Evolutionary conservation across 1,284 basidiomycete genomes (phyloP), one percentile per base, ranked within the genome.

Genomic region (Ganoderma leucocontextum): DNA sequence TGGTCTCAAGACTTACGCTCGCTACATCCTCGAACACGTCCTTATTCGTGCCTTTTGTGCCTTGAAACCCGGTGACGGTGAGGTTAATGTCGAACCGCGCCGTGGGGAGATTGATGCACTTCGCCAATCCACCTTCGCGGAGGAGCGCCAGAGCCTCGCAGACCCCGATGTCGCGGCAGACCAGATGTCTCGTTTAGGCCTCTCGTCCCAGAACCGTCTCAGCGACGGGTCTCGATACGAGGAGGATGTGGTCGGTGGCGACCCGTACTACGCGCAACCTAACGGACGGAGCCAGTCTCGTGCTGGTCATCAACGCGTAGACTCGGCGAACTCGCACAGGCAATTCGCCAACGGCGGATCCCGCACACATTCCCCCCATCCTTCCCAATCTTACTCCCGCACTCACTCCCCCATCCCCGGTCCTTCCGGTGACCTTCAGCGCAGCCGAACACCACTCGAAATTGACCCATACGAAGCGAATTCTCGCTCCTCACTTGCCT

Each of bases 1-100:
- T 76, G 83, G 82, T 41, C 86, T 96, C 64, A 87, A 84, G 69
- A 82, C 82, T 41, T 81, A 85, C n/a, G 90, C 89, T 7, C 91
- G 90, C 39, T 93, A 96, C 78, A 90, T 99, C 62, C 83, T 98
- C 57, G 91, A 95, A 66, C 90, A 95, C 76, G 83, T 86, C 33
- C 87, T 97, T 22, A 87, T 98, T 60, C 90, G 96, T 60, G 86
- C 89, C 67, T 99, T 99, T 81, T 87, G 99, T 67, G 87, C 94
- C 9, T 86, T 94, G 29, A 94, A 95, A 76, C 91, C 95, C 0
- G 97, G 97, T 9, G 97, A 99, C 78, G 89, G 93, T 4, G 89
- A 89, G 73, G 88, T 87, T 58, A 87, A 91, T 64, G 83, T 89
- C 22, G 87, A 89, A 7, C 84, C 92, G 13, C 85, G 86, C 36